A percentile compares a stretch with the other conserved stretches of the same genome.
Conservation (phyloP, 2,329 filamentous ascomycete genomes). For the Trichoderma koningii region DNA sequence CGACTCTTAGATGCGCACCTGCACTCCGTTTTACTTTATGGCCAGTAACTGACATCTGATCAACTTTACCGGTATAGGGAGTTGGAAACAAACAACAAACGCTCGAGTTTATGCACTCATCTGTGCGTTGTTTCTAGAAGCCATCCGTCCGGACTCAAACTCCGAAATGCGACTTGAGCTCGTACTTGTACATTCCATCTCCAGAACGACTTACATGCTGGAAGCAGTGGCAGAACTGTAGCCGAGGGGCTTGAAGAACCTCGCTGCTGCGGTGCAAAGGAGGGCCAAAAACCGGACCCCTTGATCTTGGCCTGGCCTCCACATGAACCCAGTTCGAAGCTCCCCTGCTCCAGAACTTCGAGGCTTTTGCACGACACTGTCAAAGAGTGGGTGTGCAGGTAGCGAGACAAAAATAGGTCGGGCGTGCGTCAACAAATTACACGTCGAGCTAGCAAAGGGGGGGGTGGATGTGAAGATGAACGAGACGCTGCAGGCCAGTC, state of each 20-base stretch:
- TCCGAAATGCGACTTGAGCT: no score
- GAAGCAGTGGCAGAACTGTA: slow-evolving; percentile 3
- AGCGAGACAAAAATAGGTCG: slow-evolving; percentile 23
- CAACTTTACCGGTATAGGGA: neutral
- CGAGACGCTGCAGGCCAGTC: neutral
- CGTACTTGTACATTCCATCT: neutral
- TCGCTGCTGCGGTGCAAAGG: neutral
- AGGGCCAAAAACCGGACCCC: slow-evolving; percentile 17
- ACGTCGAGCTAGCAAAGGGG: slow-evolving; percentile 1
- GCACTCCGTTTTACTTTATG: no score
- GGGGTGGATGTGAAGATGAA: neutral
- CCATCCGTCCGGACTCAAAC: no score
- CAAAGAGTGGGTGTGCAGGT: slow-evolving; percentile 18
- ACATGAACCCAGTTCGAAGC: slow-evolving; percentile 4
- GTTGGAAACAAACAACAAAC: neutral
- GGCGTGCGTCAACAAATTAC: slow-evolving; percentile 8
- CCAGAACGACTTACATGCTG: neutral
- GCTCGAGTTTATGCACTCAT: neutral
- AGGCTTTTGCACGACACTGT: slow-evolving; percentile 17
- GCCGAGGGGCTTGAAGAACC: slow-evolving; percentile 5
- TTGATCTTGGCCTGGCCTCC: slow-evolving; percentile 17
- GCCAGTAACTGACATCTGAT: no score
- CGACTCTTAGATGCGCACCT: no score
- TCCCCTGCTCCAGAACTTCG: slow-evolving; percentile 1
- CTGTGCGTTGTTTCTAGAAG: neutral